phyloP scores from a whole-genome alignment of 495 filamentous ascomycete genomes.

The Darksidea phi region DNA sequence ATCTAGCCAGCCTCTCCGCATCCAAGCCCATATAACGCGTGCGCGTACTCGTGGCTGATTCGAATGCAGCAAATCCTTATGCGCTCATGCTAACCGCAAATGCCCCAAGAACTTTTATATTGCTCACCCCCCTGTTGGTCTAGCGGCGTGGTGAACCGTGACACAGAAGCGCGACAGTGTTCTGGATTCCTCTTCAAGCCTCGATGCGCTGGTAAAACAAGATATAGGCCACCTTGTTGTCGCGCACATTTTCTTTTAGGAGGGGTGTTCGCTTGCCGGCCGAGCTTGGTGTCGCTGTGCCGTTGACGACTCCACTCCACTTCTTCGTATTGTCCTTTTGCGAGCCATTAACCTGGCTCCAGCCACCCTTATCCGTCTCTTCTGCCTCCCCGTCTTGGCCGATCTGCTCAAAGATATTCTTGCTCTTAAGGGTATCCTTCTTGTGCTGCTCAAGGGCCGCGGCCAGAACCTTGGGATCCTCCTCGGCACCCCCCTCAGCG shows the following conservation, averaged over 20 bases:
- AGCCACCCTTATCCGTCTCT: constrained; percentile 61
- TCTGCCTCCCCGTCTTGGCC: constrained; percentile 66
- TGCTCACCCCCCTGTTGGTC: not conserved
- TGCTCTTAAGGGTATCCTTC: constrained; percentile 51
- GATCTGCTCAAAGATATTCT: constrained; percentile 69
- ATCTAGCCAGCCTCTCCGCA: not conserved
- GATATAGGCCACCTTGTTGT: constrained; percentile 95
- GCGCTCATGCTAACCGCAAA: constrained; percentile 4
- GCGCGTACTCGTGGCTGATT: no score
- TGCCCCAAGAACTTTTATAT: constrained; percentile 6
- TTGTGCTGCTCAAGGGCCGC: constrained; percentile 65
- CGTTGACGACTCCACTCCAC: constrained; percentile 65
- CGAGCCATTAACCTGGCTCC: constrained; percentile 78
- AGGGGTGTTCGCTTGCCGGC: constrained; percentile 61
- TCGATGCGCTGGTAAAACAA: constrained; percentile 85
- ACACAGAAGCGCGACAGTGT: not conserved
- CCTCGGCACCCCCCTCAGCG: constrained; percentile 78
- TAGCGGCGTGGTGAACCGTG: not conserved
- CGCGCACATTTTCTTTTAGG: constrained; percentile 70
- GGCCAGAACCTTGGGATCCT: constrained; percentile 68
- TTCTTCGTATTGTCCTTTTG: constrained; percentile 58
- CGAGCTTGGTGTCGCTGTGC: constrained; percentile 53
- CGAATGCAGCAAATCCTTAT: not conserved
- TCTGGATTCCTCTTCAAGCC: constrained; percentile 12
- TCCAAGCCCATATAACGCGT: not conserved